These are phyloP conservation scores for Parasarocladium wereldwijsianum DNA, from an alignment of 2,329 filamentous ascomycete species.

Conservation along the genomic window DNA sequence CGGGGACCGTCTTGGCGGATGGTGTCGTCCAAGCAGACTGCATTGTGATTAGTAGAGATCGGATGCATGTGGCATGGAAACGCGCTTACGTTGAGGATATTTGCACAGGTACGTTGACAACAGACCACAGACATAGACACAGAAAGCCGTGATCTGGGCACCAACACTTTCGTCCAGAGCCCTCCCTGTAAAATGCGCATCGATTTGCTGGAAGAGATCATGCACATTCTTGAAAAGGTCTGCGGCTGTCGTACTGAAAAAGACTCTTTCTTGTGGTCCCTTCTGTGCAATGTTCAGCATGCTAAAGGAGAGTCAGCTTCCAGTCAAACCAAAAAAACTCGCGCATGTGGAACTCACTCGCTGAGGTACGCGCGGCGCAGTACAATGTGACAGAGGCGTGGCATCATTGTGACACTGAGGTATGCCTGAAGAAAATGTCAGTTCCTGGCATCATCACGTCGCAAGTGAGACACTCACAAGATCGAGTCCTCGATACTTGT, in stretches of 20 bases:
- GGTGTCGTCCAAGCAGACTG: constrained; percentile 26
- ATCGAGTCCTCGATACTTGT: constrained; percentile 33
- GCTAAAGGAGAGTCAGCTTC: constrained; percentile 12
- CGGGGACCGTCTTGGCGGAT: constrained; percentile 25
- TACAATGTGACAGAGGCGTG: constrained; percentile 41
- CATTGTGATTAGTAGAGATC: constrained; percentile 6
- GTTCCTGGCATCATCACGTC: background rate
- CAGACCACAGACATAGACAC: constrained; percentile 39
- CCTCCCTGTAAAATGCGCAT: constrained; percentile 32
- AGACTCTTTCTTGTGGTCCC: constrained; percentile 19
- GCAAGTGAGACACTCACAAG: constrained; percentile 24
- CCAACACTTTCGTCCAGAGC: constrained; percentile 32
- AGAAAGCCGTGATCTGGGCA: constrained; percentile 39
- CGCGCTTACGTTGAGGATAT: constrained; percentile 29
- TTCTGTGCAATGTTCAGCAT: constrained; percentile 27
- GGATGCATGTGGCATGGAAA: background rate
- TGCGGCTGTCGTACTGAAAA: constrained; percentile 27
- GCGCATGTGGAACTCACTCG: constrained; percentile 23
- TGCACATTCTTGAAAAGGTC: constrained; percentile 35
- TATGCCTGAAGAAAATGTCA: constrained; percentile 26
- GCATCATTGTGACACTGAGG: constrained; percentile 38
- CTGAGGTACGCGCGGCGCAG: constrained; percentile 37
- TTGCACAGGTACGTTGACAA: constrained; percentile 36
- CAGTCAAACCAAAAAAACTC: background rate
- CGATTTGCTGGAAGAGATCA: constrained; percentile 32